Conservation (phyloP, 495 filamentous ascomycete species). For the Penicillium robsamsonii region DNA sequence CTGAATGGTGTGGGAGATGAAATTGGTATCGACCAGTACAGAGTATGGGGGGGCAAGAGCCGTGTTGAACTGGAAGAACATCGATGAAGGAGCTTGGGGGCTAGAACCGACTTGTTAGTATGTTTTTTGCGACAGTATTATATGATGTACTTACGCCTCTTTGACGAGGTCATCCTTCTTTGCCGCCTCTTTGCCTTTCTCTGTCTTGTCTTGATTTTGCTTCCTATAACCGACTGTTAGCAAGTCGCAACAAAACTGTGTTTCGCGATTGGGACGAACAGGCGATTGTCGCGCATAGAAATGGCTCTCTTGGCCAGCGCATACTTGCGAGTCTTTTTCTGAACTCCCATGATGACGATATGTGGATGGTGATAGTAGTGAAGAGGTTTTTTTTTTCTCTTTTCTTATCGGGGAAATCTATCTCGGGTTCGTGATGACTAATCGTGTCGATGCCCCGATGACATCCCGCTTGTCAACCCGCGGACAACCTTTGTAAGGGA, state of each 20-base stretch:
- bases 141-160: conserved; percentile 32
- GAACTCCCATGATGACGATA: conserved; percentile 53
- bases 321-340: conserved; percentile 66
- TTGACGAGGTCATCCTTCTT: conserved; percentile 33
- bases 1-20: conserved; percentile 86
- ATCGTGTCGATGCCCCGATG: neutral
- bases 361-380: neutral
- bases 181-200: conserved; percentile 37
- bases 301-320: conserved; percentile 42
- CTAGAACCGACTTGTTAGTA: conserved; percentile 11
- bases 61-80: conserved; percentile 96
- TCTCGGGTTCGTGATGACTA: neutral
- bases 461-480: neutral
- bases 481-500: neutral
- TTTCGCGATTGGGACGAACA: conserved; percentile 16
- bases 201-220: conserved; percentile 55
- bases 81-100: conserved; percentile 73
- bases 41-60: conserved; percentile 87
- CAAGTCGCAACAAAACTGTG: neutral
- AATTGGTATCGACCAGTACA: conserved; percentile 88
- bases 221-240: conserved; percentile 50
- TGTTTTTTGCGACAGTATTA: neutral
- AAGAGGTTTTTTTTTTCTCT: conserved; percentile 9
- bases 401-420: conserved; percentile 7
- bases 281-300: conserved; percentile 24